These are phyloP conservation scores for Nicotiana otophora DNA, from an alignment of 257 asterid species.

Conservation along the genomic window DNA sequence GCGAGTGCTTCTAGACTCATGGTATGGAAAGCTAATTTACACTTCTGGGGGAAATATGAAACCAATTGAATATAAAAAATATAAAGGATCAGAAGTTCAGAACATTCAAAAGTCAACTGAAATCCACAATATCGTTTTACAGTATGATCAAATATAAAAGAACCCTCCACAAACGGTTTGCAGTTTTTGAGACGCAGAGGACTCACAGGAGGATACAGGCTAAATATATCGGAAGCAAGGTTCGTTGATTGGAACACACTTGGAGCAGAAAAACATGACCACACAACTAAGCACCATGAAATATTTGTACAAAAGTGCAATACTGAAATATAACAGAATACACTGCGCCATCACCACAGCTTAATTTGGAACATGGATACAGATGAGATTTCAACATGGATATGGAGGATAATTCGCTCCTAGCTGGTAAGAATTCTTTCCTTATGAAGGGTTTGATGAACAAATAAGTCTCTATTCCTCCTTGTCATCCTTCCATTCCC, in stretches of 20 bases:
- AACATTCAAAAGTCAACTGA: neutral
- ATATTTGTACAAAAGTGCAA: neutral
- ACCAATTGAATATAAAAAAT: too few relatives aligned
- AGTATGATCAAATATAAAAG: neutral
- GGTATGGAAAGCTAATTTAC: too few relatives aligned
- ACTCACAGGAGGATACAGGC: neutral
- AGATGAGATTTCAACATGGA: neutral
- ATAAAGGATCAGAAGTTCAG: neutral
- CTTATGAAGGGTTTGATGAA: neutral
- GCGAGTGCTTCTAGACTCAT: neutral
- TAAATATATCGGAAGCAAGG: neutral
- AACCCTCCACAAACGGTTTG: neutral
- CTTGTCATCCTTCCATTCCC: neutral
- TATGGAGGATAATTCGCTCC: neutral
- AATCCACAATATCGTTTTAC: neutral
- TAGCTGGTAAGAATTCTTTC: neutral
- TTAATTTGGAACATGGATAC: neutral
- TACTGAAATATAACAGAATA: conserved; percentile 4
- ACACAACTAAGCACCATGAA: neutral
- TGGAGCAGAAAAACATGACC: neutral
- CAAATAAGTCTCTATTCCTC: neutral
- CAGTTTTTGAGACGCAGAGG: neutral
- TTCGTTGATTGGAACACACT: neutral
- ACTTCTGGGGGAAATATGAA: too few relatives aligned
- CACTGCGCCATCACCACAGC: neutral